These are phyloP conservation scores for Parastagonospora nodorum DNA, from an alignment of 2,329 filamentous ascomycete genomes.

Conservation along the genomic window DNA sequence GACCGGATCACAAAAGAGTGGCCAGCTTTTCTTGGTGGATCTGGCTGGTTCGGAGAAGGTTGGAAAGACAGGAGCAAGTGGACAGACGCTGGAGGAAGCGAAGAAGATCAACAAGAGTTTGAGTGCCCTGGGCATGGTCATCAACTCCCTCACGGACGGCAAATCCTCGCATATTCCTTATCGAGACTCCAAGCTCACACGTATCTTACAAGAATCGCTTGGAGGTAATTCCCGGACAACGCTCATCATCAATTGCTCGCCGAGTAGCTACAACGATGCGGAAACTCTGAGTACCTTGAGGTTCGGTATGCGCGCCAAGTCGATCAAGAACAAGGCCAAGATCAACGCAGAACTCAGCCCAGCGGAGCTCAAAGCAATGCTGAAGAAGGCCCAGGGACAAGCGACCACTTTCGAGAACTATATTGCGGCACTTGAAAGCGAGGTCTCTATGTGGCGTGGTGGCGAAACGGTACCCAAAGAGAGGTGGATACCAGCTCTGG, in stretches of 20 bases:
- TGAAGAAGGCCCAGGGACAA: conserved; percentile 90
- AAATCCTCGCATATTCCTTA: conserved; percentile 97
- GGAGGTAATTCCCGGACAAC: conserved; percentile 99
- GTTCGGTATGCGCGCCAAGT: conserved; percentile 95
- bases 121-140: conserved; percentile 97
- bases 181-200: conserved; percentile 95
- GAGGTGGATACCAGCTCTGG: conserved; percentile 75
- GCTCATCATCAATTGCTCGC: conserved; percentile 98
- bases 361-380: conserved; percentile 87
- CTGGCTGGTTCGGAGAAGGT: conserved; percentile 98
- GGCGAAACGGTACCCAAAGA: conserved; percentile 90
- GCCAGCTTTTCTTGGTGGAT: conserved; percentile 96
- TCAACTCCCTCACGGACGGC: conserved; percentile 94
- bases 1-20: conserved; percentile 93
- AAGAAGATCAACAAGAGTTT: conserved; percentile 99
- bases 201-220: conserved; percentile 94
- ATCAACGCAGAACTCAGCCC: conserved; percentile 98
- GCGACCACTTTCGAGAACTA: conserved; percentile 88
- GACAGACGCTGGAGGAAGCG: conserved; percentile 95
- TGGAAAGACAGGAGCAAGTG: conserved; percentile 96
- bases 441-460: conserved; percentile 84
- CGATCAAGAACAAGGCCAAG: conserved; percentile 99
- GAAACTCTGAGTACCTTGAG: conserved; percentile 91
- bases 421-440: conserved; percentile 79
- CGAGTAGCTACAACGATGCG: conserved; percentile 95